Base-by-base conservation (phyloP, 805 yeast species). In the Lipomyces chichibuensis region DNA sequence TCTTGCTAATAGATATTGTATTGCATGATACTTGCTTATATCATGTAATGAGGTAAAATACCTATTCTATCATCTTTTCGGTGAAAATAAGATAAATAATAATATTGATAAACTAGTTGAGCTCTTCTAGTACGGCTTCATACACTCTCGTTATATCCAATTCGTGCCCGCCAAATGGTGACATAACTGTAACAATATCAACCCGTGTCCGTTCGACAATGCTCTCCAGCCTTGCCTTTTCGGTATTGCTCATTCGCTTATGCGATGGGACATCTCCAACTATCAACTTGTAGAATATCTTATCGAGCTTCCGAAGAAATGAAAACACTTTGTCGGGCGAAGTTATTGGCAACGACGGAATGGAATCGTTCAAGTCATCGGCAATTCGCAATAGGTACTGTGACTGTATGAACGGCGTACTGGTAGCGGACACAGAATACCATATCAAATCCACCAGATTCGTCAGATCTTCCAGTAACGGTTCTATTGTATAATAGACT, bases 351-450 rank as follows among this genome's bases (percentile, higher is more conserved):
- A 66, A 57, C n/a, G 59, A 37, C 8, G 60, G 62, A 17, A 87
- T 70, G 71, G 84, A 89, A 69, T 88, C 93, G 59, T 86, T 82
- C 35, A 88, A 73, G 69, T 89, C 92, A 60, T 89, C 91, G 59
- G 91, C 84, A 1, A 90, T 81, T 53, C 83, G 82, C 29, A 91
- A 78, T 20, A 89, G 76, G 71, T 88, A 89, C 62, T 86, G 86
- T 0, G 84, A 80, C 75, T 88, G 93, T 0, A 90, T 91, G 73
- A 84, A 85, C 20, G 71, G 62, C 7, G 66, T 57, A 25, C 67
- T 56, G 0, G 67, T 68, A 32, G 52, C 55, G 13, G 80, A 74
- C 73, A 88, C 80, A 0, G 92, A 86, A 64, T 82, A 83, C 91
- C 91, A 88, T 5, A 90, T 77, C 53, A 90, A 79, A 58, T 83